phyloP scores from a whole-genome alignment of 805 yeast species.

The Wickerhamiella spandovensis region DNA sequence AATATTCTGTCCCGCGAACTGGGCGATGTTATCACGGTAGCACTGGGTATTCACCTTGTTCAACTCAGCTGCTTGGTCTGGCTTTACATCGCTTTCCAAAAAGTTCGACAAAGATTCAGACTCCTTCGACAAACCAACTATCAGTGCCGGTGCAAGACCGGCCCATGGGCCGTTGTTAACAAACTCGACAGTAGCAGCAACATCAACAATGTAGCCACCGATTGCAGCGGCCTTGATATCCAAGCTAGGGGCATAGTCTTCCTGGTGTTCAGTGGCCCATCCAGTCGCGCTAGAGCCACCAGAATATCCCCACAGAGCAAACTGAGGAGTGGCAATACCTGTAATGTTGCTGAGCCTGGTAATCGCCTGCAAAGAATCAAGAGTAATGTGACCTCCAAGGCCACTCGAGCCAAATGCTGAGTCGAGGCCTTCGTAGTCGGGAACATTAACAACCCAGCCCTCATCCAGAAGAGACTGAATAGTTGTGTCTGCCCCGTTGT shows the following conservation, averaged over 20 bases:
- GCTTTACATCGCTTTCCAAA: conserved; percentile 2
- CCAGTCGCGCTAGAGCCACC: conserved; percentile 11
- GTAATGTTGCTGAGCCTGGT: conserved; percentile 8
- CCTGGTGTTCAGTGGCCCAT: conserved; percentile 20
- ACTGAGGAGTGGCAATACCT: conserved; percentile 6
- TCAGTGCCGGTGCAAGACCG: conserved; percentile 17
- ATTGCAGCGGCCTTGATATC: conserved; percentile 3
- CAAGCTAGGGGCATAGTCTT: conserved; percentile 18
- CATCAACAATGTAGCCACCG: conserved; percentile 6
- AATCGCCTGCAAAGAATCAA: conserved; percentile 17
- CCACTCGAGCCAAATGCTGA: conserved; percentile 20
- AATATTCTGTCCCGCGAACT: conserved; percentile 10
- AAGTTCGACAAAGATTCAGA: conserved; percentile 9
- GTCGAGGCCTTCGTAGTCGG: conserved; percentile 22
- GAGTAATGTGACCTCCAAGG: conserved; percentile 16
- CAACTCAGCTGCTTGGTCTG: not conserved
- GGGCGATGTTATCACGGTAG: conserved; percentile 5
- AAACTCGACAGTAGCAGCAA: conserved; percentile 11
- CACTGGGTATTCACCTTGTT: conserved; percentile 10
- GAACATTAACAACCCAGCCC: conserved; percentile 12
- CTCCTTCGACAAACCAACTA: conserved; percentile 16
- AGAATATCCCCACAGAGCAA: conserved; percentile 13
- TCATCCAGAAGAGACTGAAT: conserved; percentile 2
- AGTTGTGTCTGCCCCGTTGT: not conserved
- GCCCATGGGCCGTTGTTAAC: conserved; percentile 13